Conservation (phyloP, 805 yeast species). For the Myxozyma vanderwaltii region DNA sequence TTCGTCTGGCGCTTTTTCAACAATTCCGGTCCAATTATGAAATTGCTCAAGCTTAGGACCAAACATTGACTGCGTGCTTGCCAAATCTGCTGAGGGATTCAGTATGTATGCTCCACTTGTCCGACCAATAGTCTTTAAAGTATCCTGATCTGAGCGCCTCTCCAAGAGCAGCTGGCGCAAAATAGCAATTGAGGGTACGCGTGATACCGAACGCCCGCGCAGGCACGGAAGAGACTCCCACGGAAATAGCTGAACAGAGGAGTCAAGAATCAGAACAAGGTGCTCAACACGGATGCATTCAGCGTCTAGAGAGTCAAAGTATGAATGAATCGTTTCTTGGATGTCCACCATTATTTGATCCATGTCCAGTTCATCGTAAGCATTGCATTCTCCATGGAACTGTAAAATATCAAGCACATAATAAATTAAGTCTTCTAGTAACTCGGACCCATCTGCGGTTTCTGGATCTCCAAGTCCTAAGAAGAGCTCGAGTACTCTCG, state of each 20-base stretch:
- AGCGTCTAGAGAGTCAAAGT: conserved; percentile 18
- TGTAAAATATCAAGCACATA: conserved; percentile 62
- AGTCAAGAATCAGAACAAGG: conserved; percentile 68
- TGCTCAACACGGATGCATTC: conserved; percentile 47
- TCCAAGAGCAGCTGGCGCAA: conserved; percentile 45
- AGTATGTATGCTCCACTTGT: conserved; percentile 60
- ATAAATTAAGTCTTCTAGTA: conserved; percentile 64
- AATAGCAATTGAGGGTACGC: conserved; percentile 68
- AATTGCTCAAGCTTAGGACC: conserved; percentile 38
- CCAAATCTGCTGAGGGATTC: conserved; percentile 81
- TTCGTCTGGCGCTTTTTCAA: conserved; percentile 62
- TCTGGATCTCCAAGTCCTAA: conserved; percentile 50
- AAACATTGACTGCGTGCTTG: conserved; percentile 63
- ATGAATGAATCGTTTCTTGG: conserved; percentile 44
- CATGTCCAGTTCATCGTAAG: conserved; percentile 66
- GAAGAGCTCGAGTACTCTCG: conserved; percentile 54
- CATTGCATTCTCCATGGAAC: conserved; percentile 65
- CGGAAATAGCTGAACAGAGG: conserved; percentile 69
- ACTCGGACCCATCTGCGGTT: conserved; percentile 42
- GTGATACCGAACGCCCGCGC: conserved; percentile 57
- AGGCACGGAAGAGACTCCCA: conserved; percentile 82
- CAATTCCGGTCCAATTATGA: conserved; percentile 55
- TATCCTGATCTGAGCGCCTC: background rate
- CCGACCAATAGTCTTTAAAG: background rate
- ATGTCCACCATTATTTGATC: conserved; percentile 56